These are phyloP conservation scores for Trichoderma aggressivum DNA, from an alignment of 2,329 filamentous ascomycete species.

Conservation along the genomic window DNA sequence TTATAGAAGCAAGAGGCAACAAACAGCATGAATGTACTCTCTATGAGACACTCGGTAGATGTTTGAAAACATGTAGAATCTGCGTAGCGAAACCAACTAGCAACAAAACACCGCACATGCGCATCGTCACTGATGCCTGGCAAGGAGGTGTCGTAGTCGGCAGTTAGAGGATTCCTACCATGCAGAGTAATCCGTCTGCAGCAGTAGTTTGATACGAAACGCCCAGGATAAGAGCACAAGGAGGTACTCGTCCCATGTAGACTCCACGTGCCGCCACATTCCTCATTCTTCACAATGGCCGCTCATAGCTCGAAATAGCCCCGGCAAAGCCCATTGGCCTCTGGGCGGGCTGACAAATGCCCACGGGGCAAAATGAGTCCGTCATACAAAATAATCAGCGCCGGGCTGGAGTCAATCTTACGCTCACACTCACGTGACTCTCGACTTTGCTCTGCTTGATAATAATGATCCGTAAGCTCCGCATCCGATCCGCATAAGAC, in stretches of 20 bases:
- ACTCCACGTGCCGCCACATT: not conserved
- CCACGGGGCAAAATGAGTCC: not conserved
- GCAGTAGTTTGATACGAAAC: not conserved
- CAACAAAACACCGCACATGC: not conserved
- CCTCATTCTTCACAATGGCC: not conserved
- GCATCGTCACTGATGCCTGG: not conserved
- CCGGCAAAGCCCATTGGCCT: not conserved
- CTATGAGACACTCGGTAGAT: not conserved
- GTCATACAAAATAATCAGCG: not conserved
- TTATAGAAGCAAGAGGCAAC: not conserved
- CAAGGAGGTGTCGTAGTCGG: not conserved
- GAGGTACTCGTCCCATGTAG: too few species aligned
- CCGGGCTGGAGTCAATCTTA: not conserved
- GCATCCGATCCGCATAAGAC: not conserved
- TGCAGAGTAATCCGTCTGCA: not conserved
- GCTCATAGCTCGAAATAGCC: not conserved
- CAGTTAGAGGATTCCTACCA: not conserved
- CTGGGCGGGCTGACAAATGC: constrained; percentile 2
- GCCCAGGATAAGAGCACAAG: not conserved
- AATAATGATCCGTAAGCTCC: constrained; percentile 2
- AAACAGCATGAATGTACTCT: not conserved
- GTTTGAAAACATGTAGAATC: not conserved
- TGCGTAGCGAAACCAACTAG: not conserved
- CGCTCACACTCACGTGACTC: not conserved
- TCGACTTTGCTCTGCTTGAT: not conserved